Conservation (phyloP, 768 basidiomycete species). For the Phlebiopsis gigantea region DNA sequence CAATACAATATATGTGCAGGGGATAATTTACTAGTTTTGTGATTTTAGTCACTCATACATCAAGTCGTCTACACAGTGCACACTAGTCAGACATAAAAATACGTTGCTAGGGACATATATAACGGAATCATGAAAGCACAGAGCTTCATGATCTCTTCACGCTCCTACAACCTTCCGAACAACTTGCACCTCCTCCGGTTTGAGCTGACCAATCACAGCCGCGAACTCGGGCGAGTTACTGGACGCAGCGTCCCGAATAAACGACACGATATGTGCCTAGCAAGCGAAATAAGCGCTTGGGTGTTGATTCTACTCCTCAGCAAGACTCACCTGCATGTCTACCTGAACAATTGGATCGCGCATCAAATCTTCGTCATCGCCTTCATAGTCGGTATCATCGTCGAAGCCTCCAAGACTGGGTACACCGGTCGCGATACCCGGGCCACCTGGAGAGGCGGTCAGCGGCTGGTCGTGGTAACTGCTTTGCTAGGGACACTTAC, state of each 20-base stretch:
- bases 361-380: slow-evolving; percentile 83
- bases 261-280: slow-evolving; percentile 64
- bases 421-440: neutral
- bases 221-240: slow-evolving; percentile 61
- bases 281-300: neutral
- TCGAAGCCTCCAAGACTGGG: slow-evolving; percentile 28
- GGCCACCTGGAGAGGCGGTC: neutral
- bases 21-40: no score
- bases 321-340: slow-evolving; percentile 57
- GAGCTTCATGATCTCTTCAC: no score
- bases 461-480: neutral
- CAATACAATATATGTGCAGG: no score
- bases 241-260: slow-evolving; percentile 64
- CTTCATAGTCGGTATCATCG: slow-evolving; percentile 67
- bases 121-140: no score
- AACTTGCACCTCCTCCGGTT: slow-evolving; percentile 67
- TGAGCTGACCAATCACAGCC: slow-evolving; percentile 57
- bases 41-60: no score
- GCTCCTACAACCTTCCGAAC: slow-evolving; percentile 42
- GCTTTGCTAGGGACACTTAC: neutral
- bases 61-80: no score
- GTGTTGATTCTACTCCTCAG: neutral
- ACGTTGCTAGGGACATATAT: no score
- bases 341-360: slow-evolving; percentile 83
- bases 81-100: no score